Conservation (phyloP, 345 rosid genomes). For the Citrus maxima region DNA sequence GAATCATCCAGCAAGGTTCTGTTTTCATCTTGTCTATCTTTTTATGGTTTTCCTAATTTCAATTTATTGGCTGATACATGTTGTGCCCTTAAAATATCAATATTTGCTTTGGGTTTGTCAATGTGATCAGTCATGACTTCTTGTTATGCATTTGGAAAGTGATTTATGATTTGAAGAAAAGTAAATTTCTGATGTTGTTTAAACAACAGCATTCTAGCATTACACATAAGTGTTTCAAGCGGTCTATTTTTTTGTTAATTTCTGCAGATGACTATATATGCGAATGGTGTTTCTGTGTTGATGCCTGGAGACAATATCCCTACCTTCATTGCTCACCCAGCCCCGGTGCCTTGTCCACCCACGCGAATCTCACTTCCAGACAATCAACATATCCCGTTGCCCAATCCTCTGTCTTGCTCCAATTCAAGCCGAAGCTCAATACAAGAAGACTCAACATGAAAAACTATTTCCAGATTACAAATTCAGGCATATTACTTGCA, state of each 20-base stretch:
- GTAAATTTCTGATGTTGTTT: background rate
- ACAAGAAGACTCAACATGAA: conserved; percentile 13
- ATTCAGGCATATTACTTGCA: background rate
- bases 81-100: background rate
- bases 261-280: conserved; percentile 72
- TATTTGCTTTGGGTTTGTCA: background rate
- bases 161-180: background rate
- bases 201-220: background rate
- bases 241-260: background rate
- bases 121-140: background rate
- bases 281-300: conserved; percentile 80
- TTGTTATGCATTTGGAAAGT: background rate
- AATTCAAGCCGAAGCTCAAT: conserved; percentile 15
- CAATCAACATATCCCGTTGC: conserved; percentile 12
- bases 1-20: background rate
- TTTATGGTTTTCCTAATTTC: background rate
- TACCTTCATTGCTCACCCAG: conserved; percentile 77
- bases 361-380: conserved; percentile 25
- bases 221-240: background rate
- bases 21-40: background rate
- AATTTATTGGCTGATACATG: background rate
- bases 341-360: conserved; percentile 49
- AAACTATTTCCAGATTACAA: background rate
- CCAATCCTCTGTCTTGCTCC: conserved; percentile 16
- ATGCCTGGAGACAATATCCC: conserved; percentile 96